Evolutionary conservation across 2,329 filamentous ascomycete species (phyloP).

Genomic region (Ceratocystis lukuohia): DNA sequence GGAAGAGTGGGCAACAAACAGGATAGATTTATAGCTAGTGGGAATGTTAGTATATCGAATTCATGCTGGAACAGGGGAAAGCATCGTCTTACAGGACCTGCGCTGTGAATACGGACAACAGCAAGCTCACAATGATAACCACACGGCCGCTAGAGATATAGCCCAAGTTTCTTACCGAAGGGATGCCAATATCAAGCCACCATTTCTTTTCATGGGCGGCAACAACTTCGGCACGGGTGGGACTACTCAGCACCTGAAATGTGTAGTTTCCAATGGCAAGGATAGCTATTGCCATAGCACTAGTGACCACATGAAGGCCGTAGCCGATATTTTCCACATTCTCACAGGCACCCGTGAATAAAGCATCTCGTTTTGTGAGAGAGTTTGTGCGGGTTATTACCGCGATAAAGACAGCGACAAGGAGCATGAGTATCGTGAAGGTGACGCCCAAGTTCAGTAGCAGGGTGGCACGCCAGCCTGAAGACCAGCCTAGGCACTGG

Average conservation of each 20-base stretch:
- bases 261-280: constrained; percentile 39
- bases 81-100: constrained; percentile 36
- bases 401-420: constrained; percentile 30
- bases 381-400: constrained; percentile 28
- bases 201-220: constrained; percentile 32
- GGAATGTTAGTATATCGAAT: constrained; percentile 20
- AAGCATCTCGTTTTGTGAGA: constrained; percentile 27
- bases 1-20: constrained; percentile 31
- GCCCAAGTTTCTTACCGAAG: constrained; percentile 37
- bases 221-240: constrained; percentile 37
- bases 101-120: constrained; percentile 32
- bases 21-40: constrained; percentile 35
- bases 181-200: constrained; percentile 43
- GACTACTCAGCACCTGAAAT: constrained; percentile 42
- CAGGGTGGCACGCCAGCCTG: constrained; percentile 38
- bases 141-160: constrained; percentile 32
- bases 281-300: constrained; percentile 31
- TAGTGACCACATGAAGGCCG: constrained; percentile 34
- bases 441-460: constrained; percentile 27
- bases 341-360: constrained; percentile 30
- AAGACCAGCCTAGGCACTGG: constrained; percentile 23
- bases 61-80: neutral
- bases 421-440: constrained; percentile 16
- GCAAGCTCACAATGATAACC: constrained; percentile 29
- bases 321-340: constrained; percentile 28